Evolutionary conservation across 139 green algal species (phyloP).

Genomic region (Tetradesmus obliquus): DNA sequence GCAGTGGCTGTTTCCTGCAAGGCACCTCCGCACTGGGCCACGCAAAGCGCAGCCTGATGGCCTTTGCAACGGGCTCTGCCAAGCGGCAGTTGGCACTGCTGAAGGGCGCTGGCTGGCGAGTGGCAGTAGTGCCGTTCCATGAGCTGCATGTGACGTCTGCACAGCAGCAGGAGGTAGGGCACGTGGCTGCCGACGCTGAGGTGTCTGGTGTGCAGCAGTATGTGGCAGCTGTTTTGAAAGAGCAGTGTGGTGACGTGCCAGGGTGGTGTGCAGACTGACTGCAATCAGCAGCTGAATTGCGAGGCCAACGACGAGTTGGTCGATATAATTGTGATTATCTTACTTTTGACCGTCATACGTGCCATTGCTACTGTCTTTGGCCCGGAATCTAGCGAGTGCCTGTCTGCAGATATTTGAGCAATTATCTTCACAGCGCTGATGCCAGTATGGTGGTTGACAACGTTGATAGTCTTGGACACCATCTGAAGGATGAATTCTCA

Average conservation of each 20-base stretch:
- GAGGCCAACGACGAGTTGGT: no score
- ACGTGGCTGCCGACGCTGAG: no score
- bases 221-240: background rate
- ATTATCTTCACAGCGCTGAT: no score
- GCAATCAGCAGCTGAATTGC: background rate
- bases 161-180: background rate
- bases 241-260: background rate
- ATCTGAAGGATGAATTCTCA: no score
- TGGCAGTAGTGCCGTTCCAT: constrained; percentile 12
- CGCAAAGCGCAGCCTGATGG: background rate
- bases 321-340: no score
- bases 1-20: constrained; percentile 15
- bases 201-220: background rate
- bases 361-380: no score
- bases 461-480: no score
- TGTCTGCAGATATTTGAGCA: no score
- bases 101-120: background rate
- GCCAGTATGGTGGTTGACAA: no score
- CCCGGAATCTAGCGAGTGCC: no score
- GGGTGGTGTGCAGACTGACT: background rate
- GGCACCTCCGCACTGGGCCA: background rate
- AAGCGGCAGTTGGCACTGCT: constrained; percentile 14
- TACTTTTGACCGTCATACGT: no score
- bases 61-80: background rate
- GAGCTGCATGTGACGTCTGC: background rate